A percentile compares a stretch with the other conserved stretches of the same genome.
Conservation (phyloP, 2,329 filamentous ascomycete species). For the Colletotrichum brevisporum region DNA sequence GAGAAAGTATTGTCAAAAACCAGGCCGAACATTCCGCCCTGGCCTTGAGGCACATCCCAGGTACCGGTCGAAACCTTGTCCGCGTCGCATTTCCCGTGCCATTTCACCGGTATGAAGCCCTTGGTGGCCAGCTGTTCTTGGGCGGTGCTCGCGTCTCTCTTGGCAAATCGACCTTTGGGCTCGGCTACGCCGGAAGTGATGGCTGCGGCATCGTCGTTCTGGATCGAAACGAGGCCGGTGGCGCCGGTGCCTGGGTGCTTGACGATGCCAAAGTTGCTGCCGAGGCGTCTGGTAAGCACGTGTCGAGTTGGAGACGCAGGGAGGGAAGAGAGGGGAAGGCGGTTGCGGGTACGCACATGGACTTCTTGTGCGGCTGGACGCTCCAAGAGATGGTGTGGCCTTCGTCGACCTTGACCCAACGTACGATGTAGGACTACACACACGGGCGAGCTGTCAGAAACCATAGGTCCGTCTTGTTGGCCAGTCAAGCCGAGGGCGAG, state of each 20-base stretch:
- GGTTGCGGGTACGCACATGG: constrained; percentile 70
- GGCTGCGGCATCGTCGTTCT: constrained; percentile 58
- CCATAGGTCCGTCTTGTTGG: background rate
- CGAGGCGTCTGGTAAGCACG: constrained; percentile 25
- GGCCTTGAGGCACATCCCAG: constrained; percentile 80
- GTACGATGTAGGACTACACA: constrained; percentile 92
- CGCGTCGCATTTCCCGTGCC: constrained; percentile 95
- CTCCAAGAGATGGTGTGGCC: constrained; percentile 97
- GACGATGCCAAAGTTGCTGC: constrained; percentile 94
- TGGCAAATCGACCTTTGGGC: constrained; percentile 64
- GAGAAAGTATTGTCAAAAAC: constrained; percentile 99
- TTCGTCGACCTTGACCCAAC: constrained; percentile 93
- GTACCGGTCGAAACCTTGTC: constrained; percentile 95
- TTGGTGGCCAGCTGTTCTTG: constrained; percentile 76
- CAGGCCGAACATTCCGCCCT: constrained; percentile 94
- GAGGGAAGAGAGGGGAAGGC: constrained; percentile 5
- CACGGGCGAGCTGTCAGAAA: constrained; percentile 36
- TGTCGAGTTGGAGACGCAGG: constrained; percentile 1
- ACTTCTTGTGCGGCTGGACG: constrained; percentile 97
- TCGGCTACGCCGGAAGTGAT: constrained; percentile 58
- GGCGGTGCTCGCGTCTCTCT: constrained; percentile 72
- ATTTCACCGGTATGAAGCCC: constrained; percentile 80
- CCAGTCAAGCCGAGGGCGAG: constrained; percentile 32
- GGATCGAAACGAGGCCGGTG: constrained; percentile 61
- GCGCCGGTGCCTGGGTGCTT: constrained; percentile 88